Evolutionary conservation across 2,329 filamentous ascomycete species (phyloP), one percentile per base, ranked within the genome.

Genomic region (Trichophyton mentagrophytes): DNA sequence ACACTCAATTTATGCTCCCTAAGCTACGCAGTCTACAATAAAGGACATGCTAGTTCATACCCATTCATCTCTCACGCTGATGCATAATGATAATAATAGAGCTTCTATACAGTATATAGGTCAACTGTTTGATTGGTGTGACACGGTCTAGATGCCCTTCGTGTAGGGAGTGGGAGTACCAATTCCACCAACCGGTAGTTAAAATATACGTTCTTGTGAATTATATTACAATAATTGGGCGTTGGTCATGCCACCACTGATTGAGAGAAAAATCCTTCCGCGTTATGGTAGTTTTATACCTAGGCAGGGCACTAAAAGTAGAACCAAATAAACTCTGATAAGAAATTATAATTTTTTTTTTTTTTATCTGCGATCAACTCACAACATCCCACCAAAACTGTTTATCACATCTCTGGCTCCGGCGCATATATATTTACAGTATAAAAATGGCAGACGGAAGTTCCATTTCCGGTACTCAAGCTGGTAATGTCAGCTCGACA

Each of bases 401-500:
- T 17, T 9, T 36, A 17, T 22, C 9, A 57, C 55, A 8, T 25
- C 15, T 20, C 51, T 11, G 51, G 27, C 25, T 36, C 27, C 13
- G 30, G 51, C 51, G 27, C 7, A n/a, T 36, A 27, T 36, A 55
- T 38, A 9, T 3, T 8, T 44, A 13, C 3, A 42, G 2, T 27
- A 33, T 25, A 42, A 44, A 57, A 2, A 57, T 57, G 55, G 55
- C 55, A 13, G 17, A 44, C 55, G 55, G 42, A 15, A 7, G 4
- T 15, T n/a, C 27, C 2, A 44, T 4, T 7, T 2, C 17, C 6
- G 11, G 40, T n/a, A 15, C 55, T 20, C 33, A 42, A 17, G 27
- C 25, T 13, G 40, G 22, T 13, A 44, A 57, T 30, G 40, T n/a
- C 36, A 57, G 44, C n/a, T 56, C 61, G 1, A 59, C 76, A 6